Conservation (phyloP, 192 early-diverging fungal genomes). For the Linnemannia exigua region DNA sequence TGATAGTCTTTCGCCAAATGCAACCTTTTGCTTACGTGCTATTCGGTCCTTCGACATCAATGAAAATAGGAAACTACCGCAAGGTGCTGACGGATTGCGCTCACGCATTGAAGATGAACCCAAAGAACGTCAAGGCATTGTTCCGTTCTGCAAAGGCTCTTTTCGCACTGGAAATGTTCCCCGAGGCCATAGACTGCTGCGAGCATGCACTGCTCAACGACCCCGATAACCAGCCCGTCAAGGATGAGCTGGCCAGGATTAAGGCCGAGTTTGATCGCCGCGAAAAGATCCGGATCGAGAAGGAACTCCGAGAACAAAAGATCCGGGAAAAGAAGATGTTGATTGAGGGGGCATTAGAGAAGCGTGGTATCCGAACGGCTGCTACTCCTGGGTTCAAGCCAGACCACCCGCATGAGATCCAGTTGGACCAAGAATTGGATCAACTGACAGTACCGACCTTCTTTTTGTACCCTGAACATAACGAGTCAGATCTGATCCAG, state of each 20-base stretch:
- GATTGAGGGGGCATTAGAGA: slow-evolving; percentile 49
- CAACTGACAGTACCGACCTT: slow-evolving; percentile 87
- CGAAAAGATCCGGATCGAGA: slow-evolving; percentile 54
- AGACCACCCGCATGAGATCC: slow-evolving; percentile 66
- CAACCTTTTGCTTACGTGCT: background rate
- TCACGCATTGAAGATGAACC: slow-evolving; percentile 82
- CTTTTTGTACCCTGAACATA: slow-evolving; percentile 96
- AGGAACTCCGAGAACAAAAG: slow-evolving; percentile 60
- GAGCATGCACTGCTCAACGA: slow-evolving; percentile 79
- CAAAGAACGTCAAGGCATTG: slow-evolving; percentile 92
- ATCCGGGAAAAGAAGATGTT: slow-evolving; percentile 60
- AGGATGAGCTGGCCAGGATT: slow-evolving; percentile 51
- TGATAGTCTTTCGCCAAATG: background rate
- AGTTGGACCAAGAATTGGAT: slow-evolving; percentile 67
- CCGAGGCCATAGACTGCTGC: slow-evolving; percentile 91
- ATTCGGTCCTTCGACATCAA: slow-evolving; percentile 7
- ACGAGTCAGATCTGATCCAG: slow-evolving; percentile 90
- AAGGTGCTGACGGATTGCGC: slow-evolving; percentile 92
- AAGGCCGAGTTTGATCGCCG: slow-evolving; percentile 44
- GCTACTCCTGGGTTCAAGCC: slow-evolving; percentile 48
- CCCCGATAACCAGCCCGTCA: slow-evolving; percentile 64
- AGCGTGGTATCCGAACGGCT: slow-evolving; percentile 61
- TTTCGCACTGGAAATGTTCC: slow-evolving; percentile 80
- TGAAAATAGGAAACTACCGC: slow-evolving; percentile 79
- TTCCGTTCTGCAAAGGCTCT: slow-evolving; percentile 92